phyloP scores from a whole-genome alignment of 2,329 filamentous ascomycete species.

The Acephala macrosclerotiorum region DNA sequence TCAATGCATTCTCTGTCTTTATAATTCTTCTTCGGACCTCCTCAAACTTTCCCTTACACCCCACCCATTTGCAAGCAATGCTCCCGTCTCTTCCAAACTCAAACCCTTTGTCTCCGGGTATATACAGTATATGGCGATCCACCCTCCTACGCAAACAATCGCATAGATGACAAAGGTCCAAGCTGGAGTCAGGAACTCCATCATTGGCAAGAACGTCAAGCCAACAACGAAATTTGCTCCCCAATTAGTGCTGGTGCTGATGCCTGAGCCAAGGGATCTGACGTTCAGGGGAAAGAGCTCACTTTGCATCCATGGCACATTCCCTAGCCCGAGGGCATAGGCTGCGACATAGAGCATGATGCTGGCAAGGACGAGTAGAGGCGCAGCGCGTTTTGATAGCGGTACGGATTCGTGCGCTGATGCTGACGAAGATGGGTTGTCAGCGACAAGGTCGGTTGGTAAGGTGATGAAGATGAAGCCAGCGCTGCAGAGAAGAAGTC shows the following conservation, averaged over 20 bases:
- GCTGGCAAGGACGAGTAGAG: conserved; percentile 70
- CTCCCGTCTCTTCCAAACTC: conserved; percentile 80
- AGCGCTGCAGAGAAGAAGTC: conserved; percentile 73
- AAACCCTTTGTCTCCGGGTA: conserved; percentile 90
- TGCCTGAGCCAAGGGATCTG: conserved; percentile 73
- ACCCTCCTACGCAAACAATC: conserved; percentile 71
- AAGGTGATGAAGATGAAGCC: conserved; percentile 70
- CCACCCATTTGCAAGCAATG: conserved; percentile 75
- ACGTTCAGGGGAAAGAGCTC: conserved; percentile 86
- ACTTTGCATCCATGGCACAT: conserved; percentile 95
- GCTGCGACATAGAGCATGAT: conserved; percentile 85
- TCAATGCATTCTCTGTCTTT: background rate
- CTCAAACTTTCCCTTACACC: conserved; percentile 63
- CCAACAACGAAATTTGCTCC: conserved; percentile 85
- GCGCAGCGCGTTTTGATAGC: conserved; percentile 46
- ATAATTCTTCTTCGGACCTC: conserved; percentile 17
- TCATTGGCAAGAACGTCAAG: conserved; percentile 86
- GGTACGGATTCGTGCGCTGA: conserved; percentile 33
- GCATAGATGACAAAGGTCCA: conserved; percentile 88
- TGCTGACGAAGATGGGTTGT: conserved; percentile 38
- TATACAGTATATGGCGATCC: conserved; percentile 72
- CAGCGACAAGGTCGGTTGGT: conserved; percentile 35
- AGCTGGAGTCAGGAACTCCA: conserved; percentile 75
- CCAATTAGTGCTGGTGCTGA: conserved; percentile 88
- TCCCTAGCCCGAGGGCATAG: conserved; percentile 88